Evolutionary conservation across 768 basidiomycete genomes (phyloP).

Genomic region (Collybiopsis luxurians): DNA sequence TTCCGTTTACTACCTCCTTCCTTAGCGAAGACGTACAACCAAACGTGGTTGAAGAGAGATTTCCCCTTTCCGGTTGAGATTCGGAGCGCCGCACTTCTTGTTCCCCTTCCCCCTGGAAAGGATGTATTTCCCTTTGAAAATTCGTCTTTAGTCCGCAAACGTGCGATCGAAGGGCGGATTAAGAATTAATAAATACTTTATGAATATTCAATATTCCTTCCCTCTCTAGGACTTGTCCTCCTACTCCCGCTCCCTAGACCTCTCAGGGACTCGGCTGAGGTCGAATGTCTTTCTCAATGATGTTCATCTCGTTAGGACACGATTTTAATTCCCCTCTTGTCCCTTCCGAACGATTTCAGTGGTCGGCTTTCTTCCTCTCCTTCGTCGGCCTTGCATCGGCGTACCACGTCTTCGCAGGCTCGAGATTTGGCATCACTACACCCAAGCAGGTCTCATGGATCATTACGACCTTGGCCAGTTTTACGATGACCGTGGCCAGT

Average conservation of each 20-base stretch:
- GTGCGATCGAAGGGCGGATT: not conserved
- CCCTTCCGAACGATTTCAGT: not conserved
- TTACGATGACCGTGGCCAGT: constrained; percentile 37
- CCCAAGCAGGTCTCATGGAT: constrained; percentile 47
- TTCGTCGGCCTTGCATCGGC: constrained; percentile 16
- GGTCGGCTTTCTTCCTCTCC: constrained; percentile 13
- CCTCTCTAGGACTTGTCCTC: not conserved
- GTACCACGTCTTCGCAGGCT: constrained; percentile 27
- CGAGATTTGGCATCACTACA: constrained; percentile 22
- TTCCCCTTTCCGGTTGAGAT: not conserved
- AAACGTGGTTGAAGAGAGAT: not conserved
- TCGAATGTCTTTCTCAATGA: not conserved
- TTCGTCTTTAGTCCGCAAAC: not conserved
- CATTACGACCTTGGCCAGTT: constrained; percentile 38
- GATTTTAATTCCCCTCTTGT: not conserved
- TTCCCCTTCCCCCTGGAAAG: not conserved
- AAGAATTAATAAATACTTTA: not conserved
- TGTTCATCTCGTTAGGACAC: not conserved
- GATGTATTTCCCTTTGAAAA: not conserved
- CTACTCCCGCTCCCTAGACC: too few relatives aligned
- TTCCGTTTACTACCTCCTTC: not conserved
- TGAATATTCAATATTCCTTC: not conserved
- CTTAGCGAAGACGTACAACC: not conserved
- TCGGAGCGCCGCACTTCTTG: not conserved
- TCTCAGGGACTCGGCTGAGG: not conserved